Evolutionary conservation across 495 filamentous ascomycete genomes (phyloP).

Genomic region (Aspergillus leporis): DNA sequence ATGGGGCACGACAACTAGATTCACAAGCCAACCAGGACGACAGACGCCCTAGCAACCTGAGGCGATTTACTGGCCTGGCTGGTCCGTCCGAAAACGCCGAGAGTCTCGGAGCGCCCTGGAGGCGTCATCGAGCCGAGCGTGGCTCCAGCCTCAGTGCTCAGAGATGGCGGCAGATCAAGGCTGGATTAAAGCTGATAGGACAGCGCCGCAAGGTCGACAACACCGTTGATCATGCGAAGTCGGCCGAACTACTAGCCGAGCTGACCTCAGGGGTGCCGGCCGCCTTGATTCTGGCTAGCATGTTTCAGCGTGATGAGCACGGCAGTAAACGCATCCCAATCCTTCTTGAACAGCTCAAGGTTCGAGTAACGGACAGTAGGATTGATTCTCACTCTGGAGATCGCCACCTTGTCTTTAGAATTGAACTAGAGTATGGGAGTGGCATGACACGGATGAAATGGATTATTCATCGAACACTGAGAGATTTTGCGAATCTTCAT

Average conservation of each 20-base stretch:
- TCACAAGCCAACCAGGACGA: slow-evolving; percentile 41
- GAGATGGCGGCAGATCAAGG: slow-evolving; percentile 85
- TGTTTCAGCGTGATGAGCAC: slow-evolving; percentile 96
- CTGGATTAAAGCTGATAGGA: slow-evolving; percentile 77
- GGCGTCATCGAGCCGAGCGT: slow-evolving; percentile 54
- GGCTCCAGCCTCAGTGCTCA: slow-evolving; percentile 78
- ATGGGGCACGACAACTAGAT: slow-evolving; percentile 46
- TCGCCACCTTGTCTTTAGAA: slow-evolving; percentile 82
- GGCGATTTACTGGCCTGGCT: slow-evolving; percentile 73
- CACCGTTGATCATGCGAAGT: slow-evolving; percentile 89
- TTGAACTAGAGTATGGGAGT: slow-evolving; percentile 95
- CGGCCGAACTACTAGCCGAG: slow-evolving; percentile 94
- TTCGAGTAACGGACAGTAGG: slow-evolving; percentile 81
- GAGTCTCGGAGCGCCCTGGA: slow-evolving; percentile 50
- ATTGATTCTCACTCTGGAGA: slow-evolving; percentile 63
- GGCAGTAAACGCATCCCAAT: slow-evolving; percentile 93
- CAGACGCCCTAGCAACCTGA: slow-evolving; percentile 68
- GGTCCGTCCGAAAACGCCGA: slow-evolving; percentile 57
- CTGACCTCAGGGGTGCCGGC: slow-evolving; percentile 88
- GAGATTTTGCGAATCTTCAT: slow-evolving; percentile 92
- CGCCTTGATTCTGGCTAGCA: slow-evolving; percentile 88
- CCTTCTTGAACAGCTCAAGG: slow-evolving; percentile 90
- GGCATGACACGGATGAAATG: slow-evolving; percentile 96
- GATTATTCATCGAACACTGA: slow-evolving; percentile 82
- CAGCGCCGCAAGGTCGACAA: slow-evolving; percentile 76